Conservation (phyloP, 2,329 filamentous ascomycete species). For the Fusarium veterinarium region DNA sequence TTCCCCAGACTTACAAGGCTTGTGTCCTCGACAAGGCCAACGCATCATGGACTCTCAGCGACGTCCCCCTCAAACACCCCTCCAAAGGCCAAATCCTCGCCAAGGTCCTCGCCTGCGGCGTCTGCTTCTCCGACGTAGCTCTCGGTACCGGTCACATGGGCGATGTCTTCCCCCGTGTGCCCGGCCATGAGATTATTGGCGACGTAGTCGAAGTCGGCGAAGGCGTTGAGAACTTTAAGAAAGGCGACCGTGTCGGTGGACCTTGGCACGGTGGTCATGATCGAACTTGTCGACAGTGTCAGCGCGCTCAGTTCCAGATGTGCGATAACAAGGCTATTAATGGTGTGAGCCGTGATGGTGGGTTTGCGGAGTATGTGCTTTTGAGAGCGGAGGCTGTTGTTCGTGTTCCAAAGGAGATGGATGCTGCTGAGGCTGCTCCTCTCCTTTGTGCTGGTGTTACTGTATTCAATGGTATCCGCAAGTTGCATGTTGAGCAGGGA, state of each 20-base stretch:
- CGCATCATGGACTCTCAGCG: conserved; percentile 66
- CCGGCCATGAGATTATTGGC: conserved; percentile 80
- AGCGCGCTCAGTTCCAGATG: conserved; percentile 73
- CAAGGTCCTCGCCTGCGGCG: conserved; percentile 77
- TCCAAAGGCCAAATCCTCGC: conserved; percentile 70
- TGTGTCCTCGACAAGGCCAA: conserved; percentile 67
- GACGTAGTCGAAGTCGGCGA: conserved; percentile 71
- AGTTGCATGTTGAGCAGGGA: conserved; percentile 63
- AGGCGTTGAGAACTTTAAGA: conserved; percentile 66
- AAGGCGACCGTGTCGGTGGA: conserved; percentile 74
- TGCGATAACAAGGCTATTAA: conserved; percentile 73
- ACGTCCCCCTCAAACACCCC: conserved; percentile 68
- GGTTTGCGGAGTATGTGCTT: conserved; percentile 73
- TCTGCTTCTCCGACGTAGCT: conserved; percentile 73
- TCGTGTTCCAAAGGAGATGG: conserved; percentile 63
- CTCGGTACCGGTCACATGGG: conserved; percentile 63
- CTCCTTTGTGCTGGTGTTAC: conserved; percentile 75
- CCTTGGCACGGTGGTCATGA: conserved; percentile 66
- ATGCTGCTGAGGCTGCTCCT: conserved; percentile 66
- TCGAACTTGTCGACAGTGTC: conserved; percentile 70
- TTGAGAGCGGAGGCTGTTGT: conserved; percentile 71
- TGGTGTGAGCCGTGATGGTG: conserved; percentile 74
- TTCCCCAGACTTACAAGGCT: conserved; percentile 76
- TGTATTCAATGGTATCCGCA: conserved; percentile 69
- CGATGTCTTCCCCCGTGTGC: conserved; percentile 68